These are phyloP conservation scores for Diaporthe sp. DNA, from an alignment of 2,329 filamentous ascomycete genomes.

Conservation along the genomic window DNA sequence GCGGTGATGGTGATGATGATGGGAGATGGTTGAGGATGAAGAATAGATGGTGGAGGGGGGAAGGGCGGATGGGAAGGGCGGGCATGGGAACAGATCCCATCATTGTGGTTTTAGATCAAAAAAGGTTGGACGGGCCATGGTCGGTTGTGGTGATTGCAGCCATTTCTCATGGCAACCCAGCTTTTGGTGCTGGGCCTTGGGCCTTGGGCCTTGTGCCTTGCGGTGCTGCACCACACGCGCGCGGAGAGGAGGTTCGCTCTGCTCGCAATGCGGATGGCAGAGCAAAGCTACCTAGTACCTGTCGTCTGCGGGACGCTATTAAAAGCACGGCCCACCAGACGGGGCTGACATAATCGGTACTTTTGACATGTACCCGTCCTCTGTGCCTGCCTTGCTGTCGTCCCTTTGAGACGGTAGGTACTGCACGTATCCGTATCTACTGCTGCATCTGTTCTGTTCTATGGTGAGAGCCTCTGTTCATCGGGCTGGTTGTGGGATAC, in stretches of 20 bases:
- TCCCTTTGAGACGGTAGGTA: not conserved
- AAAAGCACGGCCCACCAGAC: constrained; percentile 22
- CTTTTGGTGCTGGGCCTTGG: constrained; percentile 31
- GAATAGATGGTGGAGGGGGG: constrained; percentile 30
- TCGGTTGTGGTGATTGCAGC: constrained; percentile 32
- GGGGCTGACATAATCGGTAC: constrained; percentile 29
- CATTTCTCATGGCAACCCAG: constrained; percentile 31
- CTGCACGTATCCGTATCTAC: not conserved
- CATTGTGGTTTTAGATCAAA: constrained; percentile 29
- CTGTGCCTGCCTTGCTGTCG: not conserved
- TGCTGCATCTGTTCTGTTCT: not conserved
- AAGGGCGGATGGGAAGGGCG: constrained; percentile 31
- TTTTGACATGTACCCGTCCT: not conserved
- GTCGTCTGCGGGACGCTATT: constrained; percentile 19
- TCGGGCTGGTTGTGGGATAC: not conserved
- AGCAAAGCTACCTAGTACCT: constrained; percentile 9
- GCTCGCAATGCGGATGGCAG: constrained; percentile 22
- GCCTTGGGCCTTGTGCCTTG: constrained; percentile 28
- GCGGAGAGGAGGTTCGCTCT: constrained; percentile 24
- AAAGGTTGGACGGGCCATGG: constrained; percentile 32
- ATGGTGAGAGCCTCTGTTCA: not conserved
- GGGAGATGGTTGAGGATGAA: constrained; percentile 34
- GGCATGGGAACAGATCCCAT: constrained; percentile 33
- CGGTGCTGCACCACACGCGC: constrained; percentile 19
- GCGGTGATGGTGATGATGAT: constrained; percentile 37